Evolutionary conservation across 169 alveolate species (phyloP).

Genomic region (Miamiensis avidus): DNA sequence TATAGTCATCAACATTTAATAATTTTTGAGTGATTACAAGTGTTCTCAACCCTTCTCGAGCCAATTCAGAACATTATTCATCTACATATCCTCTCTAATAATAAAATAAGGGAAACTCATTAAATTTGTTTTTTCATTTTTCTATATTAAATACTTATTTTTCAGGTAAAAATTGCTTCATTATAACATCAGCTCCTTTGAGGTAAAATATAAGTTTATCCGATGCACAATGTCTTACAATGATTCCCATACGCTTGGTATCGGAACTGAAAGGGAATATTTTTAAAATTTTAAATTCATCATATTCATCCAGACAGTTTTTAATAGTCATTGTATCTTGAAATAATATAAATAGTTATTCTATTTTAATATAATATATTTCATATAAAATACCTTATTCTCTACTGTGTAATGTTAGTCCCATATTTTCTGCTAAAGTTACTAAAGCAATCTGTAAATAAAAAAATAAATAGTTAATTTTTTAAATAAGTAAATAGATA

Average conservation of each 20-base stretch:
- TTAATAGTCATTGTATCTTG: neutral
- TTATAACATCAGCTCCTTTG: constrained; percentile 80
- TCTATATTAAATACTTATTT: constrained; percentile 12
- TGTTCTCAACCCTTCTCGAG: constrained; percentile 76
- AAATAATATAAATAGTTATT: too few species aligned
- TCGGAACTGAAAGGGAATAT: constrained; percentile 77
- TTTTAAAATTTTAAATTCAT: constrained; percentile 66
- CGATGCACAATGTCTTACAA: constrained; percentile 53
- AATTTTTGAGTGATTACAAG: constrained; percentile 72
- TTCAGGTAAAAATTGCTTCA: constrained; percentile 59
- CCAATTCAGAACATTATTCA: constrained; percentile 71
- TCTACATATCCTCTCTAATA: constrained; percentile 53
- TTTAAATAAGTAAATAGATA: too few species aligned
- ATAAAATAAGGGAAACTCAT: neutral
- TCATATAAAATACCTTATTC: constrained; percentile 82
- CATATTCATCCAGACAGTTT: constrained; percentile 20
- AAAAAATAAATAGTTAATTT: constrained; percentile 84
- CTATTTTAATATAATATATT: constrained; percentile 37
- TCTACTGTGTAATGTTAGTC: constrained; percentile 53
- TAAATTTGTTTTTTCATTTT: too few species aligned
- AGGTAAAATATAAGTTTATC: constrained; percentile 67
- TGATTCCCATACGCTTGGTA: constrained; percentile 73
- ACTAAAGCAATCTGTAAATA: constrained; percentile 91
- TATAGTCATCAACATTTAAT: constrained; percentile 47
- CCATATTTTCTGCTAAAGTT: constrained; percentile 56